Base-by-base conservation (phyloP, 2,329 filamentous ascomycete species). In the Nemania abortiva region DNA sequence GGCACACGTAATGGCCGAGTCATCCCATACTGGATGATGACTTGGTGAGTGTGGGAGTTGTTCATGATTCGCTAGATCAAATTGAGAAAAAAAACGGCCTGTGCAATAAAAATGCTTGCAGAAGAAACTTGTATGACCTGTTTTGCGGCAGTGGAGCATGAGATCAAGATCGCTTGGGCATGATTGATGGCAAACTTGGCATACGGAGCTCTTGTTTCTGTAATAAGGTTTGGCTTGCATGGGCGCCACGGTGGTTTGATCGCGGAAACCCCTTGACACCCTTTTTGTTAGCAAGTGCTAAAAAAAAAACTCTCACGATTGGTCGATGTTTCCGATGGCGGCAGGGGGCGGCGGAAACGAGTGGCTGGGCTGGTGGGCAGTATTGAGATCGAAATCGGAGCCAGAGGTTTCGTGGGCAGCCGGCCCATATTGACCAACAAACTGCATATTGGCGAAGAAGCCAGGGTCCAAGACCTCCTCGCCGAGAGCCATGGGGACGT, bases 251-350 rank as follows among this genome's bases (percentile, higher is more conserved):
- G n/a, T n/a, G n/a, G n/a, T n/a, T n/a, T n/a, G n/a, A n/a, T n/a
- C n/a, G n/a, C n/a, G n/a, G n/a, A n/a, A n/a, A n/a, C n/a, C n/a
- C n/a, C n/a, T n/a, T 34, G 24, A 27, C 76, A 77, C 76, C 77
- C 76, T 78, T 74, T 76, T 78, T 78, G 72, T 78, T 77, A 78
- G 77, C 74, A 74, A 66, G 3, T 57, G 52, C 37, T 18, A 72
- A 76, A 77, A 79, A 76, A 77, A 78, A 77, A 78, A 77, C 57
- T 15, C 74, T 77, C 72, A 78, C 77, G 58, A 49, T 68, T 77
- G 72, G 60, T 52, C 42, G 29, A 60, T 11, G 2, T 39, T 56
- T 62, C 64, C 66, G 74, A 69, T 67, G 63, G 66, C 73, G 50
- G 64, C 56, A 69, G 66, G 65, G 58, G 63, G 57, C 39, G 54